These are phyloP conservation scores for Nemania sp. DNA, from an alignment of 2,329 filamentous ascomycete species.

Conservation along the genomic window DNA sequence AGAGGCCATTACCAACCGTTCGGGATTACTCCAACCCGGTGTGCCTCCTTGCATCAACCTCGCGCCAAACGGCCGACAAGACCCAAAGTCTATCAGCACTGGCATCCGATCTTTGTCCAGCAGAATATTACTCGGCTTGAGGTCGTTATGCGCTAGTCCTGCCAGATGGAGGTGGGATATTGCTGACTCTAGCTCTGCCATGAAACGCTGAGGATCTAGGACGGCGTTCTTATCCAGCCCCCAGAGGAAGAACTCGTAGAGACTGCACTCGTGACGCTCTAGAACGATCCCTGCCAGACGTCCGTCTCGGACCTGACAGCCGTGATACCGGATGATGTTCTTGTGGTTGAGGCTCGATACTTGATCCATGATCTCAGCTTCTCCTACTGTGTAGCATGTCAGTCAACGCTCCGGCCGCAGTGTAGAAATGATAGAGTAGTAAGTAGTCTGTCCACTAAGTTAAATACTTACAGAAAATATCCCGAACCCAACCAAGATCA, in stretches of 20 bases:
- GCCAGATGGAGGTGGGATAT: conserved; percentile 19
- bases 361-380: conserved; percentile 24
- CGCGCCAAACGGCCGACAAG: conserved; percentile 23
- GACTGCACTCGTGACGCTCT: conserved; percentile 18
- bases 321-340: conserved; percentile 25
- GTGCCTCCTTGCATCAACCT: conserved; percentile 19
- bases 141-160: conserved; percentile 25
- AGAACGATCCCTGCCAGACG: conserved; percentile 23
- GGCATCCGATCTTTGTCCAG: conserved; percentile 24
- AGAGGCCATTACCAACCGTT: conserved; percentile 15
- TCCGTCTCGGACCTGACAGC: conserved; percentile 18
- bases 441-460: background rate
- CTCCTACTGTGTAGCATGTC: conserved; percentile 20
- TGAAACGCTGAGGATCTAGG: conserved; percentile 18
- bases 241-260: conserved; percentile 22
- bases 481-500: conserved; percentile 12
- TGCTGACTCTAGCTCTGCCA: conserved; percentile 23
- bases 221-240: conserved; percentile 12
- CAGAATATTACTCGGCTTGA: conserved; percentile 26
- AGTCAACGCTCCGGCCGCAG: background rate
- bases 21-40: conserved; percentile 17
- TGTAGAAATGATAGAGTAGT: background rate
- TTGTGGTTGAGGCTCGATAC: conserved; percentile 23
- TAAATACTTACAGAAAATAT: conserved; percentile 24
- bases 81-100: conserved; percentile 26